Base-by-base conservation (phyloP, 2,329 filamentous ascomycete genomes). In the Fusarium sp. region DNA sequence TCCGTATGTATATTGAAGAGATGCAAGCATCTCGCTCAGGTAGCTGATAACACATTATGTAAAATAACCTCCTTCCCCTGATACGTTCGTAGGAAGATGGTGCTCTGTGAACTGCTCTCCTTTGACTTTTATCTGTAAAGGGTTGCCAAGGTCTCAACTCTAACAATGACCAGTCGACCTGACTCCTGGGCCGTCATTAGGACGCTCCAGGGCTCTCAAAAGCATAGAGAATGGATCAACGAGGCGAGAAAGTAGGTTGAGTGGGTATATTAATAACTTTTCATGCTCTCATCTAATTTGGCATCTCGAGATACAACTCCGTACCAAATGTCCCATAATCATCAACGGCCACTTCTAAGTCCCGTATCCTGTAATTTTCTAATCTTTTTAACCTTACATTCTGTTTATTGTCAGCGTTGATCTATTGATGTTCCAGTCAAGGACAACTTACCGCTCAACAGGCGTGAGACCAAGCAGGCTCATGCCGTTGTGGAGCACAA, bases 401-500 rank as follows among this genome's bases (percentile, higher is more conserved):
- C 74, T 76, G 6, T 28, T 36, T 34, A 63, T 8, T 6, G 40
- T 76, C 60, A 76, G 74, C 28, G 18, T 13, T 40, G 0, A 1
- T 3, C 6, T 11, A 8, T 2, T 7, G 9, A 13, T 2, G 6
- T 16, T n/a, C 3, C 6, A 27, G 37, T 16, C 37, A 36, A 7
- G 18, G 3, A 2, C 6, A 48, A 73, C 75, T 44, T 76, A 80
- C 79, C 81, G 77, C 66, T 95, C 90, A 50, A 97, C 91, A 10
- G 94, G 94, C 56, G 85, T 90, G 78, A 97, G 83, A 2, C 94
- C 94, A 70, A 97, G 83, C 74, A 97, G 80, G 68, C 87, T 87
- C 94, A 97, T 97, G 66, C 93, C 94, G 79, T 96, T 97, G 75
- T 87, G 87, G 68, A 97, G 84, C 37, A 95, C 93, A 65, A 91